Base-by-base conservation (phyloP, 2,329 filamentous ascomycete genomes). In the Pleomassaria siparia region DNA sequence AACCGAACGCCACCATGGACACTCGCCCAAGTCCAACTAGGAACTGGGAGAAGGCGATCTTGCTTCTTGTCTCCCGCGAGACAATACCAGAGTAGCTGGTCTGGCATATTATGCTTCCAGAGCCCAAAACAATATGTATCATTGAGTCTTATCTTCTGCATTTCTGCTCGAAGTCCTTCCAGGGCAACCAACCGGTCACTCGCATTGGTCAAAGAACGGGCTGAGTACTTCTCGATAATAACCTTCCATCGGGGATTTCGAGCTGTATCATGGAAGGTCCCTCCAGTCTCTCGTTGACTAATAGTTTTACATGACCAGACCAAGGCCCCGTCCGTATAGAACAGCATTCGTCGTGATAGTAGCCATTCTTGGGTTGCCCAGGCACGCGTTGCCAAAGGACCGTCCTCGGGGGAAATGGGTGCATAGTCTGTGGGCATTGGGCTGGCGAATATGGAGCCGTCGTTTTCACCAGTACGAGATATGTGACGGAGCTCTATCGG, bases 111-210 rank as follows among this genome's bases (percentile, higher is more conserved):
- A 22, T 56, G 52, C 30, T 54, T 55, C 58, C 58, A 62, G n/a
- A 58, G 36, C 4, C 58, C 58, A 3, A 48, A 44, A 35, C 50
- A 56, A 28, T 55, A 56, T 1, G 40, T 49, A 39, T 53, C 50
- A 21, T 43, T 50, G 25, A 7, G 18, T 30, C 47, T 43, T 41
- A 46, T 53, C 39, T 50, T 55, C 13, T 36, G 39, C 49, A 49
- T 42, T 20, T 61, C 11, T 71, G 74, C 60, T 79, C 77, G 54
- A 79, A 80, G 20, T 74, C 71, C 4, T 58, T 58, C 49, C 2
- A 62, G 49, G 16, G 58, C 58, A 29, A 62, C 47, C 9, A 60
- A 53, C 6, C 56, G 51, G 37, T 62, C 58, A 10, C 42, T 50
- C 7, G 48, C 40, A 39, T 44, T 20, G 13, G 37, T 43, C 18